phyloP scores from a whole-genome alignment of 495 filamentous ascomycete genomes.

The Paragyromitra xinjiangensis region DNA sequence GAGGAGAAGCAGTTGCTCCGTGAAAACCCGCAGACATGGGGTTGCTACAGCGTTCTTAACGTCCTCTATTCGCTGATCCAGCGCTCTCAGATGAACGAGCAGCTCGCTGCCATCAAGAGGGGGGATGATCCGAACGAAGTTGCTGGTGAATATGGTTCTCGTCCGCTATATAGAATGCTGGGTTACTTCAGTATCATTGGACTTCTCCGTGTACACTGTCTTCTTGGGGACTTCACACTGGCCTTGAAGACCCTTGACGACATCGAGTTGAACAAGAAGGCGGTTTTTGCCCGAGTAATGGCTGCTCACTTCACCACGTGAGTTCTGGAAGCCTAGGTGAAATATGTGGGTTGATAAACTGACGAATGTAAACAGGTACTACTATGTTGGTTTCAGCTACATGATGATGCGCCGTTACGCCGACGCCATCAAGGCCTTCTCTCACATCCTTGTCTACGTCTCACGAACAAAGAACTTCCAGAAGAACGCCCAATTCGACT shows the following conservation, averaged over 20 bases:
- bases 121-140: constrained; percentile 83
- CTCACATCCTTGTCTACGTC: constrained; percentile 98
- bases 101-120: constrained; percentile 91
- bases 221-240: constrained; percentile 96
- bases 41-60: constrained; percentile 98
- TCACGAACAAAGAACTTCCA: constrained; percentile 99
- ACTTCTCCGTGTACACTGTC: constrained; percentile 91
- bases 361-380: constrained; percentile 67
- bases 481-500: constrained; percentile 94
- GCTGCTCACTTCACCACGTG: constrained; percentile 95
- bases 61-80: constrained; percentile 99
- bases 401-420: constrained; percentile 99
- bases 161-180: constrained; percentile 95
- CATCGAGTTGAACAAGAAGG: constrained; percentile 99
- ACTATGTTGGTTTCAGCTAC: constrained; percentile 99
- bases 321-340: not conserved
- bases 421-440: constrained; percentile 99
- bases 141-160: constrained; percentile 92
- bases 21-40: constrained; percentile 98
- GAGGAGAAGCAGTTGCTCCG: constrained; percentile 90
- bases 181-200: constrained; percentile 99
- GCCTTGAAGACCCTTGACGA: constrained; percentile 98
- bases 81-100: constrained; percentile 95
- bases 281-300: constrained; percentile 99
- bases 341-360: not conserved